Evolutionary conservation across 179 eudicot species (phyloP).

Genomic region (Silene vulgaris): DNA sequence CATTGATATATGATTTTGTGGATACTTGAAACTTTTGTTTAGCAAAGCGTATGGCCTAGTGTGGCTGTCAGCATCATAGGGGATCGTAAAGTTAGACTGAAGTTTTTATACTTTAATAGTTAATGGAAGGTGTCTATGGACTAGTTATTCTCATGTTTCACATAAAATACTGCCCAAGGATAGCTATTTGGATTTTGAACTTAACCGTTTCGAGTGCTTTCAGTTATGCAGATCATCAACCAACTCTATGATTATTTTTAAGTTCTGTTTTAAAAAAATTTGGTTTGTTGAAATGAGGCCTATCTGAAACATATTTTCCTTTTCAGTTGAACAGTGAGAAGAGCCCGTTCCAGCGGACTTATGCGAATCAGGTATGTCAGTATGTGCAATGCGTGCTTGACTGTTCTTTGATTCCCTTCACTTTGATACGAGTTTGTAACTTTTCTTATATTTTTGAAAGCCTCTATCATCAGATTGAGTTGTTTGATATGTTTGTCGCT

Average conservation of each 20-base stretch:
- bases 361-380: conserved; percentile 70
- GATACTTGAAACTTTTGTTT: background rate
- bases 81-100: background rate
- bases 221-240: background rate
- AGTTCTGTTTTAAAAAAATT: background rate
- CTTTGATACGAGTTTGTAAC: too few species aligned
- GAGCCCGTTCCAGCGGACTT: conserved; percentile 88
- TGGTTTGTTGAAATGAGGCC: background rate
- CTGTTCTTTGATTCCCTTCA: background rate
- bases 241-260: background rate
- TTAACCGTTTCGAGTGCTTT: background rate
- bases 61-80: background rate
- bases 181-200: too few species aligned
- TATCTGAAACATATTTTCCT: conserved; percentile 10
- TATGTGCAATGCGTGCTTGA: background rate
- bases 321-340: conserved; percentile 71
- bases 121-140: background rate
- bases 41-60: background rate
- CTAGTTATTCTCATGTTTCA: background rate
- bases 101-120: background rate
- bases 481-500: background rate
- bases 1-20: background rate
- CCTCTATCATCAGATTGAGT: background rate
- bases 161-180: too few species aligned
- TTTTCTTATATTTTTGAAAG: background rate